Base-by-base conservation (phyloP, 768 basidiomycete species). In the Calocera viscosa region DNA sequence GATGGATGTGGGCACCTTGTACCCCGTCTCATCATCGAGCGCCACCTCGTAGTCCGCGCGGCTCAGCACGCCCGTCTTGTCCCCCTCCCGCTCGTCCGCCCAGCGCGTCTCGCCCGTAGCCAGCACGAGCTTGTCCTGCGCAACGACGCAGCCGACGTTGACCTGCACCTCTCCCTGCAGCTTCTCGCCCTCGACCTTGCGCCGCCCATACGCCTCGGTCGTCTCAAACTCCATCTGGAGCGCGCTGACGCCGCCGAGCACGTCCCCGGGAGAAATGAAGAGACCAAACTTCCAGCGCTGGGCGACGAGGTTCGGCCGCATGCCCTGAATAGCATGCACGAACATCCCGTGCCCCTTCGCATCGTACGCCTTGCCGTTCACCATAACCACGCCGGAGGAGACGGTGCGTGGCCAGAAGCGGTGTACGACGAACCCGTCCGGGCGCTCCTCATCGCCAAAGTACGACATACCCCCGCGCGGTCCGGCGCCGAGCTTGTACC, bases 211-310 rank as follows among this genome's bases (percentile, higher is more conserved):
- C 19, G 82, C 78, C 63, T 88, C 82, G 1, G 82, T 84, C 1
- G 95, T 97, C 70, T 85, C 91, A 71, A 96, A 92, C 75, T 98
- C 96, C 95, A 97, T 97, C 79, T 91, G 89, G 39, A 96, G 80
- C 11, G 92, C 91, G 65, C 91, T 86, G 8, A 91, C 87, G 8
- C 88, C 88, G 19, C 84, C 86, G 63, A 85, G 82, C 28, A 73
- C 73, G 39, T 84, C 79, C 19, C 80, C 76, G 73, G 89, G 88
- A 10, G 14, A 11, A 2, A 60, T 14, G 82, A 99, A 99, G 78
- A 89, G 82, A 32, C 81, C 87, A 78, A 98, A 99, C 79, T 98
- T 97, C 96, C 96, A 99, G 10, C 88, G 78, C 22, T 90, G 80
- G 16, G 96, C 96, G 72, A 96, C 85, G 66, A 92, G 83, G 77